Percentiles rank a stretch among this genome's conserved stretches.
Conservation (phyloP, 352 stramenopile genomes). For the Phytophthora foliorum region DNA sequence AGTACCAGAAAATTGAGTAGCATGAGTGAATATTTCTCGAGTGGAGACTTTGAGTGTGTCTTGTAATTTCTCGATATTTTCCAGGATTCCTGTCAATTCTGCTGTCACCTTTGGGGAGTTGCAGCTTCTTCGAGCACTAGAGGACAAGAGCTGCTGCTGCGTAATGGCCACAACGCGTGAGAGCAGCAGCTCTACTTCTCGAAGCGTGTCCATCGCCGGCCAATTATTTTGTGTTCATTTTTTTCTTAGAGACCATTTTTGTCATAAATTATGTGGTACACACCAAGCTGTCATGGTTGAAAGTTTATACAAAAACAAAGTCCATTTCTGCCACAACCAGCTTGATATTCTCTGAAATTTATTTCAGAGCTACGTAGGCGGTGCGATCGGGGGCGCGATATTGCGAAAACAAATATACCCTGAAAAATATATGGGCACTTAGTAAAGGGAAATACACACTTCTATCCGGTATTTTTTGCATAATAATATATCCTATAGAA, state of each 20-base stretch:
- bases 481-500: too few relatives aligned
- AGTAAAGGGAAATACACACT: too few relatives aligned
- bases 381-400: too few relatives aligned
- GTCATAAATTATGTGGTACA: background rate
- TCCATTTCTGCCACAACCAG: too few relatives aligned
- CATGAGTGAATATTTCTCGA: background rate
- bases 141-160: background rate
- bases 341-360: too few relatives aligned
- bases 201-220: conserved; percentile 1
- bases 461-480: too few relatives aligned
- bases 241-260: background rate
- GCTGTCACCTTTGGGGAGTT: background rate
- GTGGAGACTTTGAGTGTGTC: conserved; percentile 5
- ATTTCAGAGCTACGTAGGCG: too few relatives aligned
- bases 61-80: conserved; percentile 13
- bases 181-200: conserved; percentile 6
- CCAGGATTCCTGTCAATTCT: background rate
- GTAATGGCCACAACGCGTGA: conserved; percentile 1
- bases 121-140: background rate
- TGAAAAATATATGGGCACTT: too few relatives aligned
- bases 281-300: background rate
- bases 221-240: background rate
- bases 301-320: too few relatives aligned
- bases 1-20: background rate
- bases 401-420: too few relatives aligned